A percentile compares a stretch with the other conserved stretches of the same genome.
phyloP scores from a whole-genome alignment of 2,329 filamentous ascomycete genomes.

The Ophiostoma piceae region DNA sequence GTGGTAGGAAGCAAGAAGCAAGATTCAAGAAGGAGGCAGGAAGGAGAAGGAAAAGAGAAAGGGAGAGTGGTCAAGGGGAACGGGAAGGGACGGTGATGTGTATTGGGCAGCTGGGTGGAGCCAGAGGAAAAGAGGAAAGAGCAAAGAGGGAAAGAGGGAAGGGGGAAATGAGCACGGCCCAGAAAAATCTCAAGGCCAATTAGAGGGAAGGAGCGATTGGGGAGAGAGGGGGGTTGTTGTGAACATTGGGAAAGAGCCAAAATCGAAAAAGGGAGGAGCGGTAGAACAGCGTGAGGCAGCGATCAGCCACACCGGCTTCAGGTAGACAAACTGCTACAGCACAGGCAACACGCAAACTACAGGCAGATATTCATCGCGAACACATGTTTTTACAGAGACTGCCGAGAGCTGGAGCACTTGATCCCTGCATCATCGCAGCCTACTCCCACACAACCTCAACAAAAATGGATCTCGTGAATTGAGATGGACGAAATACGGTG shows the following conservation, averaged over 20 bases:
- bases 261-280: constrained; percentile 1
- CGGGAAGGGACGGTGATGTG: constrained; percentile 16
- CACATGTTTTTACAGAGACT: constrained; percentile 7
- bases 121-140: constrained; percentile 23
- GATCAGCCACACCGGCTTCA: neutral
- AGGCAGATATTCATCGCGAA: neutral
- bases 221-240: constrained; percentile 1
- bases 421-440: constrained; percentile 9
- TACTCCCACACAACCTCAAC: neutral
- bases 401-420: neutral
- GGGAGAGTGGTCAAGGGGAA: constrained; percentile 9
- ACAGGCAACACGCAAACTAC: neutral
- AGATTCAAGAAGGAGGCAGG: neutral
- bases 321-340: neutral
- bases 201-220: constrained; percentile 16
- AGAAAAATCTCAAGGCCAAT: constrained; percentile 19
- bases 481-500: constrained; percentile 7
- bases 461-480: constrained; percentile 1
- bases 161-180: constrained; percentile 24
- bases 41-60: neutral
- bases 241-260: neutral
- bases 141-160: constrained; percentile 23
- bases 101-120: constrained; percentile 18
- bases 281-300: neutral
- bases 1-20: constrained; percentile 4